These are phyloP conservation scores for Nemania sp. DNA, from an alignment of 2,329 filamentous ascomycete genomes.

Conservation along the genomic window DNA sequence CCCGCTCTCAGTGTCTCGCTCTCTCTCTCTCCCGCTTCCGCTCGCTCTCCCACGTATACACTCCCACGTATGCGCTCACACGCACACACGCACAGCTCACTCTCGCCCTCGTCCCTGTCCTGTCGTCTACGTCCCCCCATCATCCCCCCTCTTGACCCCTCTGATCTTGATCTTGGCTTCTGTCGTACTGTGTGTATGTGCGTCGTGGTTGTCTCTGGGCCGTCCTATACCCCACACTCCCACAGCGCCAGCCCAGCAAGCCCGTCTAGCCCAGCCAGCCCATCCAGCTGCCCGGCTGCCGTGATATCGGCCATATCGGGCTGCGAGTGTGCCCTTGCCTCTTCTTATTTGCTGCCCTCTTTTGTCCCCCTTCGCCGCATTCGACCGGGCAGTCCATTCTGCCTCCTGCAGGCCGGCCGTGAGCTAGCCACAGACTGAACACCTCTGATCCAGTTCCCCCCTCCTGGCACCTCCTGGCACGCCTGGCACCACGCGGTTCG, in stretches of 20 bases:
- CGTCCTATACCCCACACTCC: conserved; percentile 28
- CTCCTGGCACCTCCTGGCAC: conserved; percentile 39
- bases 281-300: conserved; percentile 30
- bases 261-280: conserved; percentile 18
- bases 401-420: conserved; percentile 35
- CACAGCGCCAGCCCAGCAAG: conserved; percentile 25
- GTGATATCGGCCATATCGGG: conserved; percentile 39
- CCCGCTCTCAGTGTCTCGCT: conserved; percentile 4
- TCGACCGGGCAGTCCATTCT: conserved; percentile 39
- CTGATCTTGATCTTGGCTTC: conserved; percentile 16
- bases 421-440: conserved; percentile 39
- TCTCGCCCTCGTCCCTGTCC: neutral
- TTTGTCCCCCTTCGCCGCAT: conserved; percentile 36
- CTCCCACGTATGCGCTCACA: neutral
- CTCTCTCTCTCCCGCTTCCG: neutral
- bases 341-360: conserved; percentile 41
- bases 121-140: too few relatives aligned
- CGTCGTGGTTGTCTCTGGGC: conserved; percentile 17
- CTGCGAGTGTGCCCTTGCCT: conserved; percentile 31
- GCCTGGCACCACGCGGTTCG: conserved; percentile 41
- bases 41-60: neutral
- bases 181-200: conserved; percentile 15
- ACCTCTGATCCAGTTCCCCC: conserved; percentile 36
- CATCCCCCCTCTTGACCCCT: neutral
- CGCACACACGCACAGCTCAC: conserved; percentile 22